Evolutionary conservation across 176 grass and related monocot species (phyloP).

Genomic region (Zea luxurians): DNA sequence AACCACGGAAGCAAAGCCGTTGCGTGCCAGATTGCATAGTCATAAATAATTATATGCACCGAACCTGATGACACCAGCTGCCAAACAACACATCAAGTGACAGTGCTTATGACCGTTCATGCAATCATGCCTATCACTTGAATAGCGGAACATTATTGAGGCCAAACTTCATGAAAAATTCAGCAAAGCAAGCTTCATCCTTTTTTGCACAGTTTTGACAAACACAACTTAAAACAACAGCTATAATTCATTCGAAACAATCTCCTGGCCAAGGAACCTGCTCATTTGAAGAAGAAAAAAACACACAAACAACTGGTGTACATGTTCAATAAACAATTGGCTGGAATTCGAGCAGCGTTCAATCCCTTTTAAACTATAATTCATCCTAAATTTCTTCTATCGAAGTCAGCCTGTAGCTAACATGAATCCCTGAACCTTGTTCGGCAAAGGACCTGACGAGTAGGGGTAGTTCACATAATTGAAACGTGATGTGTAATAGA

Average conservation of each 20-base stretch:
- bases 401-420: too few species aligned
- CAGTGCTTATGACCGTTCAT: not conserved
- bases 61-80: conserved; percentile 34
- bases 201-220: conserved; percentile 9
- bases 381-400: too few species aligned
- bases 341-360: too few species aligned
- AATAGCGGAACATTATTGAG: not conserved
- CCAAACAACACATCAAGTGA: conserved; percentile 48
- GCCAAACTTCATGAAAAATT: not conserved
- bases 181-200: conserved; percentile 13
- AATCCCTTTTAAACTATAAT: too few species aligned
- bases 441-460: too few species aligned
- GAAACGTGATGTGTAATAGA: too few species aligned
- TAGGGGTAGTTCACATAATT: too few species aligned
- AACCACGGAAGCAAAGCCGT: conserved; percentile 30
- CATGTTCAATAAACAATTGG: too few species aligned
- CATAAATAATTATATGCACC: conserved; percentile 28
- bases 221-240: not conserved
- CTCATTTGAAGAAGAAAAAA: too few species aligned
- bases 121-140: not conserved
- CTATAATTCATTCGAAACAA: not conserved
- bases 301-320: too few species aligned
- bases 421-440: too few species aligned
- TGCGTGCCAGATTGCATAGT: conserved; percentile 34
- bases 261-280: too few species aligned